phyloP scores from a whole-genome alignment of 768 basidiomycete genomes.

The Omphalotus guepiniiformis region DNA sequence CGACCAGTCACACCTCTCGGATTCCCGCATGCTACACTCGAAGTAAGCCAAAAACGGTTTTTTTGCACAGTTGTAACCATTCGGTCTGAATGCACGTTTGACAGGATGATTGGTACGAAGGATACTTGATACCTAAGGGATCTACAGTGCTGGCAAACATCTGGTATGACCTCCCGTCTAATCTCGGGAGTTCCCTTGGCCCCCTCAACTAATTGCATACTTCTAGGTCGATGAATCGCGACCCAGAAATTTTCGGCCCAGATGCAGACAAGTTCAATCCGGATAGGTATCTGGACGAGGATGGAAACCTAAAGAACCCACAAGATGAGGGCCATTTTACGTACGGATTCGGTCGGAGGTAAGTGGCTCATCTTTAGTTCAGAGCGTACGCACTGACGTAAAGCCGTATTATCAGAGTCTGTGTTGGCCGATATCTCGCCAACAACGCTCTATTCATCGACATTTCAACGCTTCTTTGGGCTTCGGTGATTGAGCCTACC shows the following conservation, averaged over 20 bases:
- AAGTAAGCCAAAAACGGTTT: no score
- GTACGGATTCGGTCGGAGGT: constrained; percentile 6
- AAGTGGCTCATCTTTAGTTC: no score
- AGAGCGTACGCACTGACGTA: no score
- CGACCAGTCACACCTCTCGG: no score
- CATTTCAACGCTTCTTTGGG: constrained; percentile 5
- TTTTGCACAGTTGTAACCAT: no score
- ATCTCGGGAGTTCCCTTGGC: no score
- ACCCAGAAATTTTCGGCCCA: neutral
- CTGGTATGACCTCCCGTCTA: no score
- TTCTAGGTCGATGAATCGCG: constrained; percentile 2
- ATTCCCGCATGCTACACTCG: no score
- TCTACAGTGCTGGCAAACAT: neutral
- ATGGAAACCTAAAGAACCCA: neutral
- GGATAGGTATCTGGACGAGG: neutral
- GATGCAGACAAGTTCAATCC: neutral
- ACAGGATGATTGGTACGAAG: constrained; percentile 13
- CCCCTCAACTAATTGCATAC: no score
- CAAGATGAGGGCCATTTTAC: constrained; percentile 1
- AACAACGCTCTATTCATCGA: constrained; percentile 7
- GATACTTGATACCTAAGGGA: constrained; percentile 5
- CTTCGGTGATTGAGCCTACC: neutral
- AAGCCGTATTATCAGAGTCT: no score
- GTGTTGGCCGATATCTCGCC: constrained; percentile 6
- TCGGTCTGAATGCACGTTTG: no score